phyloP scores from a whole-genome alignment of 345 rosid genomes.

The Cardamine chenopodiifolia region DNA sequence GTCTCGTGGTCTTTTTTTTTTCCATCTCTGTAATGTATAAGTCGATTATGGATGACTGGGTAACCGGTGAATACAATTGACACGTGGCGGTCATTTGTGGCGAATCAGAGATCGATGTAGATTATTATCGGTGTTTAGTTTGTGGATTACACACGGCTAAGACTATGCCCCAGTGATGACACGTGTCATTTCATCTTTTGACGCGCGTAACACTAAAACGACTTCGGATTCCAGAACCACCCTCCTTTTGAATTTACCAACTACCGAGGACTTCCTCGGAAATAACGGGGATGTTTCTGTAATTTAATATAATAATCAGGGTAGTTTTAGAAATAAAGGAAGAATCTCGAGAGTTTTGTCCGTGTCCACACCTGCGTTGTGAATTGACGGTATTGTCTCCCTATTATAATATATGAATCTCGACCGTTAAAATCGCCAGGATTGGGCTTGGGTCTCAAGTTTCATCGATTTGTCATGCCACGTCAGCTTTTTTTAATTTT shows the following conservation, averaged over 20 bases:
- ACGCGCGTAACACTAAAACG: slow-evolving; percentile 40
- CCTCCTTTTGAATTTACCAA: slow-evolving; percentile 23
- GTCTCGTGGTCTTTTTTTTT: neutral
- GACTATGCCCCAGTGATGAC: slow-evolving; percentile 35
- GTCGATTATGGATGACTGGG: slow-evolving; percentile 21
- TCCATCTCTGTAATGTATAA: no score
- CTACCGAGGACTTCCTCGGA: slow-evolving; percentile 13
- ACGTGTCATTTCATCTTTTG: slow-evolving; percentile 43
- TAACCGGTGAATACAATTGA: slow-evolving; percentile 45
- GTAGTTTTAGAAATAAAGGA: neutral
- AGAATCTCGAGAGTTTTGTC: neutral
- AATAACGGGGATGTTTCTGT: slow-evolving; percentile 33
- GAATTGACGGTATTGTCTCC: slow-evolving; percentile 30
- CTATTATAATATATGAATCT: neutral
- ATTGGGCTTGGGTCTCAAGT: neutral
- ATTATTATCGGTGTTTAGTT: slow-evolving; percentile 21
- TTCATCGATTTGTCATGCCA: slow-evolving; percentile 1
- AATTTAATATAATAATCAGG: neutral
- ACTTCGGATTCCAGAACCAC: slow-evolving; percentile 16
- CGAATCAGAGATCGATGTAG: slow-evolving; percentile 15
- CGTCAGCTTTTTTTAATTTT: neutral
- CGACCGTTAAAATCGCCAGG: neutral
- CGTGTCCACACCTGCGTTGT: slow-evolving; percentile 35
- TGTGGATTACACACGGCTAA: slow-evolving; percentile 46
- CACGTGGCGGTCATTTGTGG: slow-evolving; percentile 53